Percentiles rank a stretch among this genome's conserved stretches.
Conservation (phyloP, 1,139 yeast genomes). For the Protomyces macrosporus region DNA sequence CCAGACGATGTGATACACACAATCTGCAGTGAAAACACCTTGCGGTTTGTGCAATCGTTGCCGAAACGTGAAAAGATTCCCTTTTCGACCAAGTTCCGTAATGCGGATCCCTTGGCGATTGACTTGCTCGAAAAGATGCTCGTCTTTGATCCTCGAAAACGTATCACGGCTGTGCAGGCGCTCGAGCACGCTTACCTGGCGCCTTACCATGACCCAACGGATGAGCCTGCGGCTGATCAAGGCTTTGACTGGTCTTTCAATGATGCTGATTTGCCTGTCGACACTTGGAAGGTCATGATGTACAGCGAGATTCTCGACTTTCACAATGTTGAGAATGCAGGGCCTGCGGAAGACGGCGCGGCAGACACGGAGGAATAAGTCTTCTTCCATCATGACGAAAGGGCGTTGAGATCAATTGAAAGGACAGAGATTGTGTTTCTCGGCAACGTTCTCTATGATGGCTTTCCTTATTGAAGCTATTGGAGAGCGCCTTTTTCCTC, state of each 20-base stretch:
- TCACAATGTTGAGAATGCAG: slow-evolving; percentile 57
- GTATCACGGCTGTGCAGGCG: slow-evolving; percentile 89
- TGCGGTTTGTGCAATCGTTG: slow-evolving; percentile 85
- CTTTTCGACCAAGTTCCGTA: slow-evolving; percentile 71
- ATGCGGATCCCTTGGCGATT: slow-evolving; percentile 76
- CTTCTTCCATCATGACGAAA: too few relatives aligned
- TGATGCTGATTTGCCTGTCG: slow-evolving; percentile 95
- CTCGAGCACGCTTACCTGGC: slow-evolving; percentile 86
- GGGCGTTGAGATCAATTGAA: too few relatives aligned
- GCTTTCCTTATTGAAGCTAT: too few relatives aligned
- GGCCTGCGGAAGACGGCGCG: background rate
- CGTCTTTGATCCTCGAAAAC: slow-evolving; percentile 87
- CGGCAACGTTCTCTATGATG: too few relatives aligned
- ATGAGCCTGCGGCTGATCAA: slow-evolving; percentile 90
- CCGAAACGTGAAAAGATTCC: slow-evolving; percentile 93
- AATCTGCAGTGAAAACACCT: slow-evolving; percentile 89
- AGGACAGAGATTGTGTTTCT: too few relatives aligned
- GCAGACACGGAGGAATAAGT: too few relatives aligned
- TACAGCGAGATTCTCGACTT: slow-evolving; percentile 93
- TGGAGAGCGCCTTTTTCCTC: too few relatives aligned
- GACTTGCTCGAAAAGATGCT: slow-evolving; percentile 85
- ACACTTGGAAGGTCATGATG: slow-evolving; percentile 99
- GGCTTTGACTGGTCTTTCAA: slow-evolving; percentile 98
- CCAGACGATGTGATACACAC: slow-evolving; percentile 95
- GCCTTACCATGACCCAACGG: slow-evolving; percentile 97